phyloP scores from a whole-genome alignment of 108 stramenopile genomes.

The Ochromonas danica region DNA sequence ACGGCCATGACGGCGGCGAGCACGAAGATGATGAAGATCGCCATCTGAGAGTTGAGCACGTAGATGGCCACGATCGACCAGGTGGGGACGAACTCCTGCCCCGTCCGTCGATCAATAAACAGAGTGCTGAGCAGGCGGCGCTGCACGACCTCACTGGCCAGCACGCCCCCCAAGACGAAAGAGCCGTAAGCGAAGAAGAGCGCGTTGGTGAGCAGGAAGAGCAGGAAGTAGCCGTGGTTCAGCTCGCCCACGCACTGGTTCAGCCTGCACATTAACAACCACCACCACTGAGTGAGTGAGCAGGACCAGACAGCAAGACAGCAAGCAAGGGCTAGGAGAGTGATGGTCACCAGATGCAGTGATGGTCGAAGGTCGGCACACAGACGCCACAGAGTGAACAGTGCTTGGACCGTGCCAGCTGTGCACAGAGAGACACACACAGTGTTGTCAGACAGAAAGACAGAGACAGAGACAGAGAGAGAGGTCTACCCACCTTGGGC shows the following conservation, averaged over 20 bases:
- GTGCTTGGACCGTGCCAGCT: not conserved
- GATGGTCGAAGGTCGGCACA: conserved; percentile 20
- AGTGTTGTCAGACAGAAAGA: too few relatives aligned
- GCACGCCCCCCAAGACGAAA: not conserved
- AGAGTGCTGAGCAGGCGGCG: not conserved
- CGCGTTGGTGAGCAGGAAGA: not conserved
- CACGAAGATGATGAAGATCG: not conserved
- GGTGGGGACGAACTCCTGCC: not conserved
- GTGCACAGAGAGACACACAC: too few relatives aligned
- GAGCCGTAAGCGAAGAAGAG: conserved; percentile 6
- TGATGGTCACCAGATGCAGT: conserved; percentile 26
- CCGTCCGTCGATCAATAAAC: not conserved
- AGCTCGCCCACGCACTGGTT: conserved; percentile 32
- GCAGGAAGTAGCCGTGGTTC: conserved; percentile 6
- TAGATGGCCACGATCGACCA: not conserved
- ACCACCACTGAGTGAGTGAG: not conserved
- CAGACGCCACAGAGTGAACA: not conserved
- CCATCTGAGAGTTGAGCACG: not conserved
- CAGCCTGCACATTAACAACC: not conserved
- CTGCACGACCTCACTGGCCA: not conserved
- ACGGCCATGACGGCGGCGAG: not conserved
- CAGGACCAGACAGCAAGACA: not conserved
- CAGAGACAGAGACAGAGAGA: too few relatives aligned
- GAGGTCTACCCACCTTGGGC: too few relatives aligned
- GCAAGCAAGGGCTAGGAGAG: too few relatives aligned